These are phyloP conservation scores for Rubroshorea leprosula DNA, from an alignment of 345 rosid genomes.

Conservation along the genomic window DNA sequence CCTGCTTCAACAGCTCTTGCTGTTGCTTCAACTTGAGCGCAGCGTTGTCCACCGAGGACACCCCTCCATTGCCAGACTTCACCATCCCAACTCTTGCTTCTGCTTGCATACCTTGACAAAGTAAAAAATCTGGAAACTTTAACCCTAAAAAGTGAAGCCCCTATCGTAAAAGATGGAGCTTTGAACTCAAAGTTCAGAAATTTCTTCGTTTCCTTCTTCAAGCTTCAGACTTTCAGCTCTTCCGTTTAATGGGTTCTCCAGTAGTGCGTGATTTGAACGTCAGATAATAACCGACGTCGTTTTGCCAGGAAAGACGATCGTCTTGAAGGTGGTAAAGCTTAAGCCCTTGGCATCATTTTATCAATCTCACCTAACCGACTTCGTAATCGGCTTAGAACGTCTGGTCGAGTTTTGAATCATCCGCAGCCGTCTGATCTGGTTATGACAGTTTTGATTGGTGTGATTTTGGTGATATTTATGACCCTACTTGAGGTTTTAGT, in stretches of 20 bases:
- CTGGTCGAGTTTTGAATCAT: neutral
- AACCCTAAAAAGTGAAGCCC: neutral
- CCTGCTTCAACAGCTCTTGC: too few species aligned
- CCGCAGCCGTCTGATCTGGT: slow-evolving; percentile 9
- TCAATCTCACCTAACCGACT: neutral
- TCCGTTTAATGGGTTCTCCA: neutral
- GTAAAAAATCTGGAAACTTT: neutral
- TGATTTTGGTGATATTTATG: neutral
- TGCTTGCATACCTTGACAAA: slow-evolving; percentile 70
- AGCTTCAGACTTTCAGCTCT: too few species aligned
- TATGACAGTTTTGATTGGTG: neutral
- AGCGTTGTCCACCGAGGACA: slow-evolving; percentile 31
- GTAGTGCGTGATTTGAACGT: neutral
- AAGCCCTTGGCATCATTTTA: neutral
- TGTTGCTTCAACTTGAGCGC: slow-evolving; percentile 26
- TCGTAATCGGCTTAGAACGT: neutral
- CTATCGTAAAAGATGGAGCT: neutral
- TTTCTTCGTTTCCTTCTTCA: slow-evolving; percentile 3
- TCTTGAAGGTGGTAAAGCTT: too few species aligned
- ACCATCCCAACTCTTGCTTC: slow-evolving; percentile 78
- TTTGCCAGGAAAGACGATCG: neutral
- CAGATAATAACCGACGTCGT: neutral
- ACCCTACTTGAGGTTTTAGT: too few species aligned
- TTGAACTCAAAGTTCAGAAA: neutral
- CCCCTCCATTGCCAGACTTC: slow-evolving; percentile 47